Base-by-base conservation (phyloP, 345 rosid species). In the Salix arbutifolia region DNA sequence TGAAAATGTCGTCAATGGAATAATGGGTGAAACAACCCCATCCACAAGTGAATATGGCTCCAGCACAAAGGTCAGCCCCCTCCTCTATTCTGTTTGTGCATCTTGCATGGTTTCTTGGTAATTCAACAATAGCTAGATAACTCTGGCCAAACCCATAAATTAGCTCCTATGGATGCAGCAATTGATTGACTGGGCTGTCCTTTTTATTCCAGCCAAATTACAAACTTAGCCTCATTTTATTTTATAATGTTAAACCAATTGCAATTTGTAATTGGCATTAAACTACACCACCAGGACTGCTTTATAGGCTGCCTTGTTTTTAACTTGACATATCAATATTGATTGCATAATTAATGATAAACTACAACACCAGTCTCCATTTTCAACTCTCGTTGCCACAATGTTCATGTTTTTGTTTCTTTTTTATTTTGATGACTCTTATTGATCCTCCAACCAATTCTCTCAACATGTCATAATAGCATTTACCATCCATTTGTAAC, bases 1-100 rank as follows among this genome's bases (percentile, higher is more conserved):
- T 21, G 99, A 92, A 84, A 94, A 87, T 84, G 88, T 90, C 66
- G 79, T 86, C 75, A 86, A 87, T 82, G 98, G 91, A 79, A 76
- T 87, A 69, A 78, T 73, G 76, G 86, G 86, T 76, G 90, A 89
- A 76, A 62, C 87, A 23, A 87, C 90, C 69, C 88, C 90, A 81
- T 86, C 95, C 70, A 78, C 91, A 30, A 90, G 85, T 72, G 94
- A 87, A 81, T 85, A 53, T 84, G 93, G 91, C 76, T 83, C 93
- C 74, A 86, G 91, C 89, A 83, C 83, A 82, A 91, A 90, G 99
- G 99, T 93, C 61, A 76, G 80, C 31, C 33, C 16, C 38, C 67
- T 70, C 52, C 26, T 2, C 38, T 33, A 42, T 35, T 65, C 58
- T 7, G 18, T 18, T 19, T 1, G 40, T 23, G 13, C 14, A 69